A percentile compares a stretch with the other conserved stretches of the same genome.
Evolutionary conservation across 768 basidiomycete species (phyloP).

Genomic region (Suillus paluster): DNA sequence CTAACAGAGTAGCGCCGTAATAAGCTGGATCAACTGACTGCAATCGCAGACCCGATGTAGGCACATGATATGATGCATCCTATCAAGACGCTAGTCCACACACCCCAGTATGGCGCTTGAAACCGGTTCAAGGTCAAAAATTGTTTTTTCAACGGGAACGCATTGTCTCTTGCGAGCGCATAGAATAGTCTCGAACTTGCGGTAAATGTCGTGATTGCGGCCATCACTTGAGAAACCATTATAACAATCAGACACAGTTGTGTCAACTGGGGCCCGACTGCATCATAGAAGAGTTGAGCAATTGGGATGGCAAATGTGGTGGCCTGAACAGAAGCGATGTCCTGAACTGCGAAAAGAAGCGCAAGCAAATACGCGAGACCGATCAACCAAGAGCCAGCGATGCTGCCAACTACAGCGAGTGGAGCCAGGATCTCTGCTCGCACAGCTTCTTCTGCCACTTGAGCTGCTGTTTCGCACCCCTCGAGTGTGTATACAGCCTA

Average conservation of each 20-base stretch:
- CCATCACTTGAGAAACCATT: conserved; percentile 54
- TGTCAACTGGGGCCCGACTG: conserved; percentile 50
- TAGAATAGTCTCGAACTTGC: conserved; percentile 61
- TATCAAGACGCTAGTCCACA: conserved; percentile 56
- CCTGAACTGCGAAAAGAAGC: conserved; percentile 60
- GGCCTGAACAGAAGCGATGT: conserved; percentile 50
- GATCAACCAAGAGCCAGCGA: conserved; percentile 60
- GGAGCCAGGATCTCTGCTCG: conserved; percentile 62
- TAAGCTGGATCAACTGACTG: conserved; percentile 40
- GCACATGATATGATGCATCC: conserved; percentile 61
- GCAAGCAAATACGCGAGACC: conserved; percentile 62
- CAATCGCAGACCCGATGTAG: conserved; percentile 60
- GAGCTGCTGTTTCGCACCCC: conserved; percentile 67
- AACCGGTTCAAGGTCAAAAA: conserved; percentile 57
- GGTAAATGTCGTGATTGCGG: conserved; percentile 61
- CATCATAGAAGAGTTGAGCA: conserved; percentile 60
- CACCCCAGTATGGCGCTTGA: conserved; percentile 58
- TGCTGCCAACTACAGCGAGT: conserved; percentile 57
- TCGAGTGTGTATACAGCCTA: conserved; percentile 64
- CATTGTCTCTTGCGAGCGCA: conserved; percentile 58
- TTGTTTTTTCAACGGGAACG: conserved; percentile 47
- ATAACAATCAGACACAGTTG: conserved; percentile 57
- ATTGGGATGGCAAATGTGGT: conserved; percentile 62
- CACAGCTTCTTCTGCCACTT: conserved; percentile 62
- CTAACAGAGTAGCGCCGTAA: background rate